A percentile compares a stretch with the other conserved stretches of the same genome.
Evolutionary conservation across 371 early-diverging fungal genomes (phyloP).

Genomic region (Circinella umbellata): DNA sequence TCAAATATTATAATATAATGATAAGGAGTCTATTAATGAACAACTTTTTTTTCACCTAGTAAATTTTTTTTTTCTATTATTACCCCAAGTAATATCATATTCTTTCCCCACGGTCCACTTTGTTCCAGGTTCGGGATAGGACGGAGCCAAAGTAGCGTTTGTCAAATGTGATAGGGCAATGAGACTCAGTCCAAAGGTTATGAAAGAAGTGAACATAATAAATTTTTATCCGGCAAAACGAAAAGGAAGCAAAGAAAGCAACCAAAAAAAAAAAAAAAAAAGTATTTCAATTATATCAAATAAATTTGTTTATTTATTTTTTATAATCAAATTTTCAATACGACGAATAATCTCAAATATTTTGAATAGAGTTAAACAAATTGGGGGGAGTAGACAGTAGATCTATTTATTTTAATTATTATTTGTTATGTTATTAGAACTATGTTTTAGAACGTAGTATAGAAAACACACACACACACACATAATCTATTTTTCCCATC

Average conservation of each 20-base stretch:
- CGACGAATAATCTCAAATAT: neutral
- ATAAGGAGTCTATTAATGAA: no score
- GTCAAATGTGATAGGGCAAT: constrained; percentile 8
- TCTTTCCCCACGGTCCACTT: constrained; percentile 46
- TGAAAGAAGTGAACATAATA: neutral
- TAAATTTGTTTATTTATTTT: neutral
- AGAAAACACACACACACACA: neutral
- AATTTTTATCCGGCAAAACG: constrained; percentile 5
- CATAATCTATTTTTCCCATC: neutral
- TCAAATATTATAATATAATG: constrained; percentile 6
- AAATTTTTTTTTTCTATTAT: neutral
- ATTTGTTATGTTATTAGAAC: neutral
- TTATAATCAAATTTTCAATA: neutral
- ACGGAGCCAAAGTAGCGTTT: constrained; percentile 36
- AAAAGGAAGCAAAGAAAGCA: neutral
- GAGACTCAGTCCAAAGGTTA: constrained; percentile 2
- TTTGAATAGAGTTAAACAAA: no score
- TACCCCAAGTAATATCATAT: constrained; percentile 52
- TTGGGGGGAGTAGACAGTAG: no score
- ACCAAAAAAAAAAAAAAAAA: neutral
- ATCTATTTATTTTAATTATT: no score
- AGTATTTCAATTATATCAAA: neutral
- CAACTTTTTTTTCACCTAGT: no score
- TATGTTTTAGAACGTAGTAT: neutral
- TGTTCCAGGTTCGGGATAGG: constrained; percentile 52